Evolutionary conservation across 805 yeast species (phyloP).

Genomic region (Ogataea trehaloabstinens): DNA sequence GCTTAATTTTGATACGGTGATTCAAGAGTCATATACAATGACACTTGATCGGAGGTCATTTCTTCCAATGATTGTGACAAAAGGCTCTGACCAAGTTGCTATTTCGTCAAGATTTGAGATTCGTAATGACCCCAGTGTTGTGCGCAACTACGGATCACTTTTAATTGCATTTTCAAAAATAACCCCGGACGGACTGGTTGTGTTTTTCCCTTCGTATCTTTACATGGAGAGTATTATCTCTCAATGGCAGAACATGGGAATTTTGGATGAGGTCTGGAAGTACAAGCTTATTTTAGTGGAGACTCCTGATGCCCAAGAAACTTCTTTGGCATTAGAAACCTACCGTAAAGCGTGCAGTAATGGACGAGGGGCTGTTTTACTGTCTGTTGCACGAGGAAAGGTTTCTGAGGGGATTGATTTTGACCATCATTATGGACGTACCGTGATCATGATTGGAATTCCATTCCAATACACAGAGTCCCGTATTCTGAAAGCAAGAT

Average conservation of each 20-base stretch:
- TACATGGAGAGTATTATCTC: constrained; percentile 98
- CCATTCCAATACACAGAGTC: constrained; percentile 99
- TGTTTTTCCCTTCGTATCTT: constrained; percentile 93
- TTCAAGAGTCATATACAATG: constrained; percentile 95
- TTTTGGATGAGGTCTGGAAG: constrained; percentile 97
- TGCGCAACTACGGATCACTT: constrained; percentile 92
- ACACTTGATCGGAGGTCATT: constrained; percentile 89
- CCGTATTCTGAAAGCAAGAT: constrained; percentile 88
- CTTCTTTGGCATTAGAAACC: constrained; percentile 91
- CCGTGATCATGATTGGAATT: constrained; percentile 97
- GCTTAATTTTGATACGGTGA: constrained; percentile 89
- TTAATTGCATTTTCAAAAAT: constrained; percentile 89
- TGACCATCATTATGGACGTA: constrained; percentile 96
- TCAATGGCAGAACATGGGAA: constrained; percentile 99
- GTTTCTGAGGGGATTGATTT: constrained; percentile 99
- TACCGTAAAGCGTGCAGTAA: constrained; percentile 95
- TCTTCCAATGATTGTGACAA: constrained; percentile 92
- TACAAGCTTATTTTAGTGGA: constrained; percentile 92
- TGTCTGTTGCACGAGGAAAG: constrained; percentile 98
- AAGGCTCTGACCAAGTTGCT: constrained; percentile 97
- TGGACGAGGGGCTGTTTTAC: constrained; percentile 94
- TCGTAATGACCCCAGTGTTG: constrained; percentile 96
- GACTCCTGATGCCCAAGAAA: constrained; percentile 99
- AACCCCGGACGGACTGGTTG: constrained; percentile 98
- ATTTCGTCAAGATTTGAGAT: constrained; percentile 95